Conservation (phyloP, 768 basidiomycete species). For the Butyriboletus loyo region DNA sequence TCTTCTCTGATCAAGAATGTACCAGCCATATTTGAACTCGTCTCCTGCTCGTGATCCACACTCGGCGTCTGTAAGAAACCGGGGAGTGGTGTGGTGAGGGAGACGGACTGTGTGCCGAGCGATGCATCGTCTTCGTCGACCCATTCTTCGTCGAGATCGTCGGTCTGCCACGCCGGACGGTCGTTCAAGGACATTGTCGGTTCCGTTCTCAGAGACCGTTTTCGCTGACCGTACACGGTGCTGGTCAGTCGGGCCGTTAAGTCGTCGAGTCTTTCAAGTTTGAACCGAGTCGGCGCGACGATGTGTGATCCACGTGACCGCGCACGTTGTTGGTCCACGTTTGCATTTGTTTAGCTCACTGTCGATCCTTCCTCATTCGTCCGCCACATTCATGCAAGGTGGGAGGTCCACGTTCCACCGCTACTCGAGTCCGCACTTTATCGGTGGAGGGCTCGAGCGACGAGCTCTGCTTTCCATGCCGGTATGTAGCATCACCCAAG, state of each 20-base stretch:
- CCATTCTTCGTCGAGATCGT: constrained; percentile 92
- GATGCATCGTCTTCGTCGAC: constrained; percentile 51
- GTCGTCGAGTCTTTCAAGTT: background rate
- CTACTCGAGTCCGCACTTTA: background rate
- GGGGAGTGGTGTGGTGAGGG: constrained; percentile 55
- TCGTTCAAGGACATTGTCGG: constrained; percentile 7
- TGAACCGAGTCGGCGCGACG: constrained; percentile 6
- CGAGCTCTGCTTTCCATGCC: background rate
- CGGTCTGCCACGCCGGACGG: constrained; percentile 80
- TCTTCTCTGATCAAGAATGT: constrained; percentile 79
- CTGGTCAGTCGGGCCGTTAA: background rate
- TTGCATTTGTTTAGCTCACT: constrained; percentile 16
- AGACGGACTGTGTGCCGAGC: constrained; percentile 52
- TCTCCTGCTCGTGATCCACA: constrained; percentile 31
- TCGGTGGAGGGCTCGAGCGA: background rate
- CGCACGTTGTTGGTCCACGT: constrained; percentile 16
- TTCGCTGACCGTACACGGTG: background rate
- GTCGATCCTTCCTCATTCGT: constrained; percentile 16
- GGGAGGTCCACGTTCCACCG: too few relatives aligned
- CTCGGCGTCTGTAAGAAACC: constrained; percentile 45
- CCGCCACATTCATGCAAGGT: background rate
- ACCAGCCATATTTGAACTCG: constrained; percentile 43
- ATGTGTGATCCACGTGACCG: constrained; percentile 28
- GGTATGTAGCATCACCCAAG: background rate
- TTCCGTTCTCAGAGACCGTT: background rate